Evolutionary conservation across 2,329 filamentous ascomycete genomes (phyloP), one percentile per base, ranked within the genome.

Genomic region (Clarireedia sp.): DNA sequence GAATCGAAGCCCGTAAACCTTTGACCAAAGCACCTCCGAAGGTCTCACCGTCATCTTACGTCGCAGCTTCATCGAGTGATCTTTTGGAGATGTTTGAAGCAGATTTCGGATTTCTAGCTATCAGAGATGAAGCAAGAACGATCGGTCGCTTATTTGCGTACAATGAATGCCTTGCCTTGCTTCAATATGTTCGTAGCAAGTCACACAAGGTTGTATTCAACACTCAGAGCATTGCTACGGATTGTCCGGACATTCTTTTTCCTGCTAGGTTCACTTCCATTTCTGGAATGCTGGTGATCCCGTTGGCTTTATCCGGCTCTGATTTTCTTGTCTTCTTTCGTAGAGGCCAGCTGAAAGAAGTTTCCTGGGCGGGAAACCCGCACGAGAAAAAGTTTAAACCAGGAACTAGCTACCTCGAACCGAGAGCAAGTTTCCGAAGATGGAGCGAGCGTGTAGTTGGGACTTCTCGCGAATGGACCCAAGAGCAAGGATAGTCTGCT

Each of bases 271-370:
- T 96, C 65, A 78, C 83, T 57, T 73, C 84, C n/a, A 81, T 96
- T 55, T 87, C 89, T 0, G 90, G 90, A 0, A 70, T 95, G 48
- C 73, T 96, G 0, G 85, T 95, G 54, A 89, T 96, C 0, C 90
- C 90, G 0, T 73, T 96, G 2, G 91, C 87, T n/a, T 75, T 81
- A 0, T 81, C 82, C 2, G 90, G 90, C 1, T 76, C 75, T 33
- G 90, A 96, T 63, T 96, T 96, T 64, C 95, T 96, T 45, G 87
- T 90, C 0, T 95, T 96, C 67, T 95, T 95, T 72, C 81, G 90
- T 14, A 86, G 79, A 62, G 84, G 85, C 0, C 88, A 91, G 63
- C 67, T 82, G 24, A 86, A 80, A 65, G 86, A 90, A 70, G 89
- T 88, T 16, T 91, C 86, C 69, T 62, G 86, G 90, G 90, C 87